Percentiles rank a stretch among this genome's conserved stretches.
These are phyloP conservation scores for Fonsecaea multimorphosa DNA, from an alignment of 2,329 filamentous ascomycete species.

Conservation along the genomic window DNA sequence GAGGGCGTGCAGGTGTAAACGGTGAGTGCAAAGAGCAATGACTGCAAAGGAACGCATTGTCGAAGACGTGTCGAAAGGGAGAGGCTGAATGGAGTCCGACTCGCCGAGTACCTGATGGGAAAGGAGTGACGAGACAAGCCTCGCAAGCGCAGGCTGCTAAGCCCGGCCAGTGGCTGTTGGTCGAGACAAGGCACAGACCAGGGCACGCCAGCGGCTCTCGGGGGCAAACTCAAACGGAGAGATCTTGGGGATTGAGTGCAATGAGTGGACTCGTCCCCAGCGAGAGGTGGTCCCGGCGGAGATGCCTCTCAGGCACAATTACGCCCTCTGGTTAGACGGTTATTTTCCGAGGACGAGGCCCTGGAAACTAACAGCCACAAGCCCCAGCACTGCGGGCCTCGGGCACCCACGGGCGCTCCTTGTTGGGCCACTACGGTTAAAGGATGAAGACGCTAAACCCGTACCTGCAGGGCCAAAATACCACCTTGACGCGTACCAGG, in stretches of 20 bases:
- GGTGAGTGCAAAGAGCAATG: conserved; percentile 12
- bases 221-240: conserved; percentile 4
- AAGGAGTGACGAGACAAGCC: conserved; percentile 15
- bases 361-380: conserved; percentile 7
- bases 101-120: conserved; percentile 13
- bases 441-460: background rate
- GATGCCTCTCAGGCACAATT: conserved; percentile 16
- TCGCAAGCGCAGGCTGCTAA: conserved; percentile 19
- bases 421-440: background rate
- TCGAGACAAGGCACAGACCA: conserved; percentile 28
- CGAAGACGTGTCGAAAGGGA: conserved; percentile 19
- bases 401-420: background rate
- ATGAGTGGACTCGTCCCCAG: conserved; percentile 14
- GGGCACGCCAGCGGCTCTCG: conserved; percentile 7
- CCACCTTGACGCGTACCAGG: background rate
- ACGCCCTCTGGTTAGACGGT: background rate
- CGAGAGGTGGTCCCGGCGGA: conserved; percentile 16
- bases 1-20: conserved; percentile 24
- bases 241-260: conserved; percentile 10
- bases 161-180: conserved; percentile 12
- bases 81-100: conserved; percentile 16
- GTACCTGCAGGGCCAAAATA: conserved; percentile 2
- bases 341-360: conserved; percentile 2
- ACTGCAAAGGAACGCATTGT: conserved; percentile 27
- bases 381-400: background rate